Evolutionary conservation across 441 rosid species (phyloP).

Genomic region (Geranium incanum): DNA sequence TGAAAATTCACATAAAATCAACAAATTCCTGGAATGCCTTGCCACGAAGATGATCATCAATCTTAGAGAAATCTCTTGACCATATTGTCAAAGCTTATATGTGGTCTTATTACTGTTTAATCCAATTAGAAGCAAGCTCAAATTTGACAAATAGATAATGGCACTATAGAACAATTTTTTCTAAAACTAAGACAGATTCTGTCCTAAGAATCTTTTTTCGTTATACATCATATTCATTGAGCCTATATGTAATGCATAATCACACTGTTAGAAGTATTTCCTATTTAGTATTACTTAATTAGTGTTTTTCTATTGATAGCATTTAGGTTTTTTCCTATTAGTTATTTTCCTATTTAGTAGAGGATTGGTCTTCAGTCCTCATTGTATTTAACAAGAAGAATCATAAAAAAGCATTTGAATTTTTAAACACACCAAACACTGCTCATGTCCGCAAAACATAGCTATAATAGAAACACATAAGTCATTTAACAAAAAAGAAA

Average conservation of each 20-base stretch:
- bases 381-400: no score
- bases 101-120: not conserved
- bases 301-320: no score
- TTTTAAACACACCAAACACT: no score
- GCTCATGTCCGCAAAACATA: no score
- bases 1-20: conserved; percentile 24
- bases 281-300: no score
- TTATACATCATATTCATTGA: not conserved
- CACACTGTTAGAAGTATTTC: not conserved
- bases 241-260: not conserved
- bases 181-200: no score
- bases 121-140: not conserved
- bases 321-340: no score
- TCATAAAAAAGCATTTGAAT: no score
- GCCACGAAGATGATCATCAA: not conserved
- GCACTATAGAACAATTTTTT: not conserved
- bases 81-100: not conserved
- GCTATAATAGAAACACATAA: no score
- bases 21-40: conserved; percentile 1
- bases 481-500: not conserved
- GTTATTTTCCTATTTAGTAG: no score
- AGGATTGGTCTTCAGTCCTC: no score
- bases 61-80: not conserved
- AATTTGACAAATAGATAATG: not conserved
- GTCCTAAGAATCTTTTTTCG: no score